Evolutionary conservation across 2,329 filamentous ascomycete species (phyloP), one percentile per base, ranked within the genome.

Genomic region (Biscogniauxia marginata): DNA sequence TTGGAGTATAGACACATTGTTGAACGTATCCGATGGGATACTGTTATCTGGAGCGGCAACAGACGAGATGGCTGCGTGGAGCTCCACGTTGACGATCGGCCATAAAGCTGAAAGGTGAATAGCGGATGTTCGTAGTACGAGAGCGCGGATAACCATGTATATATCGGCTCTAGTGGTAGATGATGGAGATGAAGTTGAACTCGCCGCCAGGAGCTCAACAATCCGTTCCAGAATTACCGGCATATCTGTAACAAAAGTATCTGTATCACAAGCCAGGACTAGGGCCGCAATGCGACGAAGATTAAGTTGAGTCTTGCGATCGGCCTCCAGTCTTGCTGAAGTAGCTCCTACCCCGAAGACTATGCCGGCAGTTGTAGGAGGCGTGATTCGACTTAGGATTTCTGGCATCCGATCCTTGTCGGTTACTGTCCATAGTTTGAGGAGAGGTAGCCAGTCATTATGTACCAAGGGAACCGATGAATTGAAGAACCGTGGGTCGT

Each of bases 281-380:
- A 99, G 78, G 1, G 92, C 81, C 4, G 92, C 86, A 48, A 96
- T 85, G 48, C 95, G 85, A 11, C 93, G 88, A 18, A 99, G 82
- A 62, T 92, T 96, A 24, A 96, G 82, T 73, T 98, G 93, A 1
- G 93, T 92, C 74, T 89, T 95, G 56, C 93, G 88, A 73, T 99
- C 95, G 5, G 96, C 92, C 74, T 99, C 95, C n/a, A 96, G 83
- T 56, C 95, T 84, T 34, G 95, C 95, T 46, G 93, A 96, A 20
- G 91, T 92, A 6, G 95, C 95, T 9, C 96, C 96, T 0, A 99
- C 95, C n/a, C 95, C 95, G 68, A 99, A 99, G 70, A 99, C 93
- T 64, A 99, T 96, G 7, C 95, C 95, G 0, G 96, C 95, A 13
- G 93, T 93, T 1, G 93, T 91, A 5, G 95, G 95, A 3, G 93